Conservation (phyloP, 2,329 filamentous ascomycete genomes). For the Lachnellula willkommii region DNA sequence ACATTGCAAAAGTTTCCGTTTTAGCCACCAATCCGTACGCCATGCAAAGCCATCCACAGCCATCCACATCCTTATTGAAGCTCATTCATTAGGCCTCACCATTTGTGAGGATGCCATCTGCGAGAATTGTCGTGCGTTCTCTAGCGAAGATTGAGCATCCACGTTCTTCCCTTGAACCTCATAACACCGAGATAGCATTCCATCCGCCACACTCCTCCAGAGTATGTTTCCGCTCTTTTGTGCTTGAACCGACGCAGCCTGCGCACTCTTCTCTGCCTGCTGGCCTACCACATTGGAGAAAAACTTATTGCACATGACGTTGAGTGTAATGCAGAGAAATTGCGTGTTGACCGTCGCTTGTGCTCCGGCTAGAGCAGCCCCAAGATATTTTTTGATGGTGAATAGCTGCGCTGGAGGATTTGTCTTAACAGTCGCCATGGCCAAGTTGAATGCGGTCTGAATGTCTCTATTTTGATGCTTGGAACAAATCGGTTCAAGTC, state of each 20-base stretch:
- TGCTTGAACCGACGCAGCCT: slow-evolving; percentile 63
- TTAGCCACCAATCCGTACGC: background rate
- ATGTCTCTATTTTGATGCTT: slow-evolving; percentile 70
- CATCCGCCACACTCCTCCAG: slow-evolving; percentile 76
- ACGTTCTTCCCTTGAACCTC: slow-evolving; percentile 63
- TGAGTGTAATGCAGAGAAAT: slow-evolving; percentile 75
- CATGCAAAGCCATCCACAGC: background rate
- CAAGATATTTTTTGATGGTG: slow-evolving; percentile 72
- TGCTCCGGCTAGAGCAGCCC: slow-evolving; percentile 64
- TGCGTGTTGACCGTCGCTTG: slow-evolving; percentile 69
- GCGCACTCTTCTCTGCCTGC: slow-evolving; percentile 71
- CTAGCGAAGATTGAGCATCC: slow-evolving; percentile 42
- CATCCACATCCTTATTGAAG: background rate
- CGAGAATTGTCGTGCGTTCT: slow-evolving; percentile 36
- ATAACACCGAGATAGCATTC: slow-evolving; percentile 69
- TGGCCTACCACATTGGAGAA: slow-evolving; percentile 57
- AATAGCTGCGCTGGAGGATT: slow-evolving; percentile 62
- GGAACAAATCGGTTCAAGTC: slow-evolving; percentile 61
- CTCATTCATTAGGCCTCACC: background rate
- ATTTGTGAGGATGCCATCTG: slow-evolving; percentile 18
- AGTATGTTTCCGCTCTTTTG: slow-evolving; percentile 64
- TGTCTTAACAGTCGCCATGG: slow-evolving; percentile 62
- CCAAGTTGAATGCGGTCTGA: slow-evolving; percentile 69
- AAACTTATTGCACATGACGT: slow-evolving; percentile 76
- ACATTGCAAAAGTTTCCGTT: background rate